Base-by-base conservation (phyloP, 2,329 filamentous ascomycete species). In the Aspergillus thermomutatus region DNA sequence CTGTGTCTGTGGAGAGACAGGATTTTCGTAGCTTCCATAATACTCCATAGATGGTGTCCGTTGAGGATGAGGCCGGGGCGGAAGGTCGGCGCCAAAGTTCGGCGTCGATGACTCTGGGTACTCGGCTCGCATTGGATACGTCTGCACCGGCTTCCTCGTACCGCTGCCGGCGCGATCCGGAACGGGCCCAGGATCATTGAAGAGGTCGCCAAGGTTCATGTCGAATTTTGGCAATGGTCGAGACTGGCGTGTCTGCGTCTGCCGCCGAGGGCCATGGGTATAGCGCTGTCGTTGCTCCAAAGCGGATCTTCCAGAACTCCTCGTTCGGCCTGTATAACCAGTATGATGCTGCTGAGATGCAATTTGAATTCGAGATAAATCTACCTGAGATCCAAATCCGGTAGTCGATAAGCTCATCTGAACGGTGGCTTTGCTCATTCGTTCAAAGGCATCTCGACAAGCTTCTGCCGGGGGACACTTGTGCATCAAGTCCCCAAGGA, bases 401-500 rank as follows among this genome's bases (percentile, higher is more conserved):
- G 89, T 92, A 1, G 88, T 93, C 1, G 89, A 90, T 71, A 92
- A 88, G 64, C 90, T 92, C 92, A 97, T 97, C 70, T 93, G 91
- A 50, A 97, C 89, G 0, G 93, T 97, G 9, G 92, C 92, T 77
- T 94, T 96, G 66, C 91, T 92, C 78, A 96, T 97, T 41, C 93
- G 86, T 66, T 96, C 91, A 70, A 97, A 97, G 0, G 94, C 92
- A 72, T 97, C 92, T 14, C 92, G 87, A 72, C 93, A 97, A 10
- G 92, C 91, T 79, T 97, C 92, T 31, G 93, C 93, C 0, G 93
- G 93, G 0, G 93, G 92, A 65, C 94, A 97, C 72, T 96, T 96
- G 64, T 95, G 90, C 63, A 95, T 92, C 60, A 97, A 82, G 69
- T 97, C 94, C 4, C 87, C 88, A 46, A 97, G 87, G 8, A 97